Percentiles rank a stretch among this genome's conserved stretches.
Conservation (phyloP, 2,329 filamentous ascomycete genomes). For the Trichoderma koningiopsis region DNA sequence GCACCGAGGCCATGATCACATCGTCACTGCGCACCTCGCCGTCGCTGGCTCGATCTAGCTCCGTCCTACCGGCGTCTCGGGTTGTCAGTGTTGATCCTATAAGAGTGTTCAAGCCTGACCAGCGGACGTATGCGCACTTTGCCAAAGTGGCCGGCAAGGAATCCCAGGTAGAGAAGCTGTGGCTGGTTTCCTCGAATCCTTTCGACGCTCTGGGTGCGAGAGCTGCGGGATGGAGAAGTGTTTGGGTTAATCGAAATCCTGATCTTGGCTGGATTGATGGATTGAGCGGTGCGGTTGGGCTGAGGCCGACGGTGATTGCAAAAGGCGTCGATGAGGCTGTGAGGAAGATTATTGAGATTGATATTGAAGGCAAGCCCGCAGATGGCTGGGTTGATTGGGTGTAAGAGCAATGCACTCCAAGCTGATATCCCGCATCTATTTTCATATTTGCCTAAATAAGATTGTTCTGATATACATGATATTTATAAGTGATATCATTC, state of each 20-base stretch:
- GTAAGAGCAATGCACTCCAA: neutral
- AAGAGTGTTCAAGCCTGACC: slow-evolving; percentile 65
- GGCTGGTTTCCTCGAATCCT: slow-evolving; percentile 72
- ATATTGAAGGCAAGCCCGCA: neutral
- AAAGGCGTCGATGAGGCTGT: slow-evolving; percentile 61
- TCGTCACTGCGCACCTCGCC: slow-evolving; percentile 61
- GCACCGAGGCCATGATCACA: slow-evolving; percentile 63
- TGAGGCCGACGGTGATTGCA: slow-evolving; percentile 57
- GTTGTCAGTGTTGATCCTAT: slow-evolving; percentile 65
- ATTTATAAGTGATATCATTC: neutral
- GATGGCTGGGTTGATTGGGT: neutral
- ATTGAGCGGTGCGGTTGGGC: slow-evolving; percentile 50
- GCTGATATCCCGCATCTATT: neutral
- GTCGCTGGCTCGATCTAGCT: slow-evolving; percentile 51
- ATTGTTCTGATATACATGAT: neutral
- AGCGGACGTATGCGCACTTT: slow-evolving; percentile 62
- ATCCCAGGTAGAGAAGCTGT: slow-evolving; percentile 54
- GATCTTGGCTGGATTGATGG: slow-evolving; percentile 65
- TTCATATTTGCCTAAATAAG: neutral
- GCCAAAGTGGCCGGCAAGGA: slow-evolving; percentile 52
- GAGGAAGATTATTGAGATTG: slow-evolving; percentile 34
- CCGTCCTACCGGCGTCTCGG: slow-evolving; percentile 46
- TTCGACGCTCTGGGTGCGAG: slow-evolving; percentile 71
- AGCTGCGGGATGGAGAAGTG: slow-evolving; percentile 61
- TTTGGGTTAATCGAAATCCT: slow-evolving; percentile 66